Conservation (phyloP, 768 basidiomycete species). For the Mycena crocata region DNA sequence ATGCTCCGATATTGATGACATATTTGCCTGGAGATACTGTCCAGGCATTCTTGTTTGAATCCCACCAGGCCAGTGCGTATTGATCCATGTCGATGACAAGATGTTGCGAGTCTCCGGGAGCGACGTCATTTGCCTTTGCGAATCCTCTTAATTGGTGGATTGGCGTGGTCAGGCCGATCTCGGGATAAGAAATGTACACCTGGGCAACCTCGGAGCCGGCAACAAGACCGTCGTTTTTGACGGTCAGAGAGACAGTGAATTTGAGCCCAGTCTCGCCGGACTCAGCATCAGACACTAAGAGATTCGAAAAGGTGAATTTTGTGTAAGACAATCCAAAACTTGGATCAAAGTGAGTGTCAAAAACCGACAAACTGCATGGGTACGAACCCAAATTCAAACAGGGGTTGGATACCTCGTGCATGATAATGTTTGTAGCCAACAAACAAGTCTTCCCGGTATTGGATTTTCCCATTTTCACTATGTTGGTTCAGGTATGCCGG, state of each 20-base stretch:
- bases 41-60: conserved; percentile 59
- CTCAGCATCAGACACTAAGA: conserved; percentile 50
- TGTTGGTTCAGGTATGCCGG: conserved; percentile 69
- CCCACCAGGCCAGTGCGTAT: conserved; percentile 78
- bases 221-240: conserved; percentile 66
- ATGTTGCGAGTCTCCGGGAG: conserved; percentile 54
- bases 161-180: conserved; percentile 65
- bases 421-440: conserved; percentile 81
- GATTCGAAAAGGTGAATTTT: conserved; percentile 65
- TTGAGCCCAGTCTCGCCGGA: conserved; percentile 42
- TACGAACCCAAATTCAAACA: conserved; percentile 77
- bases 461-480: conserved; percentile 68
- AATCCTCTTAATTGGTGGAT: conserved; percentile 74
- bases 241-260: conserved; percentile 56
- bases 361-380: conserved; percentile 9
- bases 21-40: conserved; percentile 63
- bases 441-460: conserved; percentile 65
- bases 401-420: conserved; percentile 60
- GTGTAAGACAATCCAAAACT: conserved; percentile 85
- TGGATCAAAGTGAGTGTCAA: conserved; percentile 20
- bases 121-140: conserved; percentile 65
- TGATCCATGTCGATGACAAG: conserved; percentile 68
- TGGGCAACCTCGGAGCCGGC: conserved; percentile 75
- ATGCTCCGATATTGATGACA: conserved; percentile 58
- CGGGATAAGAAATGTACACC: conserved; percentile 68